Percentiles rank a stretch among this genome's conserved stretches.
These are phyloP conservation scores for Stemphylium vesicarium DNA, from an alignment of 2,329 filamentous ascomycete species.

Conservation along the genomic window DNA sequence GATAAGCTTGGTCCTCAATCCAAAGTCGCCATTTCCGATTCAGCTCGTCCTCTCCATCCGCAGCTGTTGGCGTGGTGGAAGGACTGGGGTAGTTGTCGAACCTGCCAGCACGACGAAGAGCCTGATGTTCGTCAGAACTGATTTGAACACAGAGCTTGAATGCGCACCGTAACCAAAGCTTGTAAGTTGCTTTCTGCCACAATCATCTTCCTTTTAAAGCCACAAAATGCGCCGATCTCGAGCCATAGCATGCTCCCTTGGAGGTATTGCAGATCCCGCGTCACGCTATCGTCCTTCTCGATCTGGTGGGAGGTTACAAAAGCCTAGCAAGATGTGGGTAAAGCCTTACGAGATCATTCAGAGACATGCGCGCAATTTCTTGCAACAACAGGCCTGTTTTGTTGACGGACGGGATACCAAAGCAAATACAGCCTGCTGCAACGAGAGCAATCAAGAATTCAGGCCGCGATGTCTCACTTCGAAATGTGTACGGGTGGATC, in stretches of 20 bases:
- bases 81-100: constrained; percentile 57
- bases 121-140: constrained; percentile 25
- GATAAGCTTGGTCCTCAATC: constrained; percentile 67
- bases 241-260: constrained; percentile 59
- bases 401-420: constrained; percentile 39
- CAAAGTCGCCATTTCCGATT: constrained; percentile 69
- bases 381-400: constrained; percentile 39
- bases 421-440: constrained; percentile 42
- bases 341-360: constrained; percentile 23
- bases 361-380: constrained; percentile 39
- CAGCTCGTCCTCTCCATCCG: constrained; percentile 52
- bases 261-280: constrained; percentile 57
- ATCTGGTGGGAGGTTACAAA: neutral
- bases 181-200: constrained; percentile 62
- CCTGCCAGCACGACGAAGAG: constrained; percentile 61
- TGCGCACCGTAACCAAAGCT: constrained; percentile 51
- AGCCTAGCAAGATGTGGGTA: too few relatives aligned
- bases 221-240: constrained; percentile 63
- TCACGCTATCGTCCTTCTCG: constrained; percentile 40
- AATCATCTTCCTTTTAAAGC: constrained; percentile 62
- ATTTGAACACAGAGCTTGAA: too few relatives aligned
- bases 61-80: neutral
- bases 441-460: constrained; percentile 39
- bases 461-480: constrained; percentile 26
- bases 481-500: constrained; percentile 43